A percentile compares a stretch with the other conserved stretches of the same genome.
Evolutionary conservation across 257 asterid species (phyloP).

Genomic region (Capsicum rhomboideum): DNA sequence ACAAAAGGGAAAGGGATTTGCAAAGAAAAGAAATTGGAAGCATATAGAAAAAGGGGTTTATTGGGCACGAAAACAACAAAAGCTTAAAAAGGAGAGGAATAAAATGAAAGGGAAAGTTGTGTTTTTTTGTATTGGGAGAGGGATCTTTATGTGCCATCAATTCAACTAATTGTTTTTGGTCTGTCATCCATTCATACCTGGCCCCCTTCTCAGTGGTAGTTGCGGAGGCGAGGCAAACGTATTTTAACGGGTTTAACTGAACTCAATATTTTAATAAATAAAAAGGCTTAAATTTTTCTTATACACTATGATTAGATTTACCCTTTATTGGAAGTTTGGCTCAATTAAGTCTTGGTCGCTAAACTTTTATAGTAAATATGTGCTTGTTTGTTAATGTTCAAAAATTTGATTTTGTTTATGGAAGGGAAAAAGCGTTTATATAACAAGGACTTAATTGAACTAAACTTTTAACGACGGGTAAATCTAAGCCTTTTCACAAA

Average conservation of each 20-base stretch:
- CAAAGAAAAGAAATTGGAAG: slow-evolving; percentile 2
- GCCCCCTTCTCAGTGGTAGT: background rate
- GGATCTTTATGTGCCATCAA: slow-evolving; percentile 42
- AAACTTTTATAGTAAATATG: background rate
- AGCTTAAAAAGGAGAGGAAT: background rate
- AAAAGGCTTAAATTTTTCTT: background rate
- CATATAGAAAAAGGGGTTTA: background rate
- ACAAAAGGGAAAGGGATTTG: slow-evolving; percentile 4
- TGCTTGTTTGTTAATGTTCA: background rate
- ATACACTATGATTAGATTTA: background rate
- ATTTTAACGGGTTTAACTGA: background rate
- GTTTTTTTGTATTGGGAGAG: slow-evolving; percentile 12
- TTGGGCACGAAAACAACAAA: background rate
- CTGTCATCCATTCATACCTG: slow-evolving; percentile 55
- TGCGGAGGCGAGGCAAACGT: background rate
- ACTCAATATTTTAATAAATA: background rate
- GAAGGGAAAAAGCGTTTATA: background rate
- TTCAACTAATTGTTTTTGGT: slow-evolving; percentile 29
- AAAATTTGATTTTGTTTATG: background rate
- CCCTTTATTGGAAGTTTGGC: background rate
- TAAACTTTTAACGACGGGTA: background rate
- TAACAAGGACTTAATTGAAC: background rate
- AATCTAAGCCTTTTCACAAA: background rate
- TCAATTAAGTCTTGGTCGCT: background rate
- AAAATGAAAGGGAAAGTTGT: background rate